Evolutionary conservation across 106 monocot species (phyloP).

Genomic region (Platanthera guangdongensis): DNA sequence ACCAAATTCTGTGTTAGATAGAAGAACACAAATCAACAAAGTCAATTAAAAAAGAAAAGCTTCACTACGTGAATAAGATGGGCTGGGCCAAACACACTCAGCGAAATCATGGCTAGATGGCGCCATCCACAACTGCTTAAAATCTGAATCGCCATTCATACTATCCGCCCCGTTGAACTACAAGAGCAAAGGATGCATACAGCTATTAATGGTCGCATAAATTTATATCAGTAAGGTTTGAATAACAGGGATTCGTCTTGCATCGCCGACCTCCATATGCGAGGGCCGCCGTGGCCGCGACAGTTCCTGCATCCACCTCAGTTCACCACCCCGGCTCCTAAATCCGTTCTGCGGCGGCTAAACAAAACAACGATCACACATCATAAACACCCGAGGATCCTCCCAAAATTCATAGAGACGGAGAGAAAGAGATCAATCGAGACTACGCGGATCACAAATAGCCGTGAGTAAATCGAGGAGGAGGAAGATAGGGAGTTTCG

Average conservation of each 20-base stretch:
- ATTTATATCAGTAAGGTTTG: background rate
- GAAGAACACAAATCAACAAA: background rate
- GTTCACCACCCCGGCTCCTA: conserved; percentile 21
- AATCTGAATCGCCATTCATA: conserved; percentile 13
- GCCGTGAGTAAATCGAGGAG: background rate
- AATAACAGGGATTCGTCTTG: background rate
- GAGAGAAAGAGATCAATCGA: background rate
- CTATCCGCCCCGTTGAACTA: conserved; percentile 55
- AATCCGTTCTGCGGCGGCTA: conserved; percentile 26
- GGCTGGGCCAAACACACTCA: conserved; percentile 45
- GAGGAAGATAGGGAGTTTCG: background rate
- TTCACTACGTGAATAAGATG: conserved; percentile 35
- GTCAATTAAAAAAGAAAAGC: background rate
- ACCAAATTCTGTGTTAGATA: background rate
- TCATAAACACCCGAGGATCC: background rate
- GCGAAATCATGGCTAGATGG: conserved; percentile 39
- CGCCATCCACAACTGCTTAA: conserved; percentile 61
- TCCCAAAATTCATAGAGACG: background rate
- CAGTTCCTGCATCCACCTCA: conserved; percentile 44
- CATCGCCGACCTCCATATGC: conserved; percentile 22
- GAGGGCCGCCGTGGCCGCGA: conserved; percentile 30
- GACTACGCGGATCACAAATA: background rate
- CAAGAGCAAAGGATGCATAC: conserved; percentile 39
- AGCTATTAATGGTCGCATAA: background rate
- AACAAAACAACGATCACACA: background rate